A percentile compares a stretch with the other conserved stretches of the same genome.
Conservation (phyloP, 495 filamentous ascomycete genomes). For the Lichenothelia convexa region DNA sequence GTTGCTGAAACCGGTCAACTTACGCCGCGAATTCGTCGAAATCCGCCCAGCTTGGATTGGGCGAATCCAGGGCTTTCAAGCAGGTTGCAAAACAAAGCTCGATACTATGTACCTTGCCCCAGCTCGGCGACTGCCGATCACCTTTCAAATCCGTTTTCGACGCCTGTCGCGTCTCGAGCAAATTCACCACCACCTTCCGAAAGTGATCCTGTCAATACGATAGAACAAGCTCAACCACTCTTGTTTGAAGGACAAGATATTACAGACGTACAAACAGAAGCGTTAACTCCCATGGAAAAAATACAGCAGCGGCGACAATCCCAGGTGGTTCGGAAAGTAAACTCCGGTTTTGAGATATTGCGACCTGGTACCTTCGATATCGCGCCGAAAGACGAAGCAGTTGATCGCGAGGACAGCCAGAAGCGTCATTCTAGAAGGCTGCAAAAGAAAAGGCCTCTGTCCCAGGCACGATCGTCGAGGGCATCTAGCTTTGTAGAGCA, state of each 20-base stretch:
- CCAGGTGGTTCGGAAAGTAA: constrained; percentile 35
- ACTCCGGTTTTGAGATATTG: constrained; percentile 43
- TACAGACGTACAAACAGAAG: not conserved
- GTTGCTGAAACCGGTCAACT: constrained; percentile 30
- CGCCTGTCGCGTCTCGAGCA: constrained; percentile 9
- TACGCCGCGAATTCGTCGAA: constrained; percentile 18
- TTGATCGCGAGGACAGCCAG: no score
- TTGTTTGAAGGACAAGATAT: not conserved
- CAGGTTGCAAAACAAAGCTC: no score
- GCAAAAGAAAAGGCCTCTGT: no score
- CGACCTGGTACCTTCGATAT: constrained; percentile 33
- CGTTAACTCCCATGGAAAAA: constrained; percentile 14
- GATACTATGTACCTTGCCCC: no score
- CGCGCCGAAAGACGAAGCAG: no score
- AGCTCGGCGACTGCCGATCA: not conserved
- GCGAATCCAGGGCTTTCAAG: no score
- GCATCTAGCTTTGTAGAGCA: no score
- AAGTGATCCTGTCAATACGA: constrained; percentile 5
- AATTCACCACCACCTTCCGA: constrained; percentile 5
- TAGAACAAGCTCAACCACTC: constrained; percentile 4
- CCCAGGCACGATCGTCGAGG: no score
- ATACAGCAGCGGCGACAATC: constrained; percentile 22
- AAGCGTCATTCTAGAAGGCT: no score
- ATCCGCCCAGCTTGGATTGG: constrained; percentile 12
- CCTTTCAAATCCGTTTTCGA: constrained; percentile 1